A percentile compares a stretch with the other conserved stretches of the same genome.
Conservation (phyloP, 2,329 filamentous ascomycete genomes). For the Fusarium illudens region DNA sequence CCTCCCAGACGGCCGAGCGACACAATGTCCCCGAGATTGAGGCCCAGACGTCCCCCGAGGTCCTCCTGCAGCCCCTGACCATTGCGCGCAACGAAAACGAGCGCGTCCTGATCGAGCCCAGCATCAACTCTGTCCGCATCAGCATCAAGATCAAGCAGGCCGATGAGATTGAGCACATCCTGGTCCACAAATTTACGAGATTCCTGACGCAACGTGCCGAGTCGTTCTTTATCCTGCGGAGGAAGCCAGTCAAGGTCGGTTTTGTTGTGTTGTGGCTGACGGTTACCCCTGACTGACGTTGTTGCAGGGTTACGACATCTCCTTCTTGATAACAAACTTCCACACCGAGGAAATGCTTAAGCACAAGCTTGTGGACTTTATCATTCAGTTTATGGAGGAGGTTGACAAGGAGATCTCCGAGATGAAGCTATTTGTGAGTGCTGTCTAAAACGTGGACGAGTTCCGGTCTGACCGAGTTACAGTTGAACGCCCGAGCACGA, state of each 20-base stretch:
- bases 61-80: slow-evolving; percentile 88
- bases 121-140: slow-evolving; percentile 95
- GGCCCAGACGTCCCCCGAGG: slow-evolving; percentile 89
- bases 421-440: slow-evolving; percentile 98
- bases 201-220: slow-evolving; percentile 86
- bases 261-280: slow-evolving; percentile 1
- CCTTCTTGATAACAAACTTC: slow-evolving; percentile 98
- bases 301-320: slow-evolving; percentile 91
- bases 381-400: slow-evolving; percentile 99
- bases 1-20: slow-evolving; percentile 93
- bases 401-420: slow-evolving; percentile 99
- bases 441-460: neutral
- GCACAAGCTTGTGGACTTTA: slow-evolving; percentile 98
- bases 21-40: slow-evolving; percentile 99
- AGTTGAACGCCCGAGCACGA: slow-evolving; percentile 96
- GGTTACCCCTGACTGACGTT: slow-evolving; percentile 30
- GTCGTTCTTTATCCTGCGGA: slow-evolving; percentile 93
- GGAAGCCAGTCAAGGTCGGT: slow-evolving; percentile 91
- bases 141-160: slow-evolving; percentile 99
- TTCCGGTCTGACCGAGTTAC: slow-evolving; percentile 30
- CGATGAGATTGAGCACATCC: slow-evolving; percentile 97
- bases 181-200: slow-evolving; percentile 97
- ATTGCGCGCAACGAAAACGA: slow-evolving; percentile 97
- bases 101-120: slow-evolving; percentile 93
- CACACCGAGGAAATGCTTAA: slow-evolving; percentile 99